Evolutionary conservation across 2,329 filamentous ascomycete genomes (phyloP).

Genomic region (Lachnellula occidentalis): DNA sequence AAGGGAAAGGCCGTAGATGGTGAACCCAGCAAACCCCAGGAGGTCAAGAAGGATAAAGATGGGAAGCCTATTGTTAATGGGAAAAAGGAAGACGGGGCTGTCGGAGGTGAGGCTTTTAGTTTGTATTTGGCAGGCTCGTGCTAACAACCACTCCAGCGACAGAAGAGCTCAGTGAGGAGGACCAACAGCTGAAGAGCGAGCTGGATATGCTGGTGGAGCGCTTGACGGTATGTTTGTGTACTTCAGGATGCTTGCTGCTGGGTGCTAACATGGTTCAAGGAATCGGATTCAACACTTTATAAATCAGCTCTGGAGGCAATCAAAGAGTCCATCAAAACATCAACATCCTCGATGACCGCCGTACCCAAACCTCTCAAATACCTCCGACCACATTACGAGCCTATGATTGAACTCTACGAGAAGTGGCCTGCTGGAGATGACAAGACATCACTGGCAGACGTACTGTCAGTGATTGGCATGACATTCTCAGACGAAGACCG

Average conservation of each 20-base stretch:
- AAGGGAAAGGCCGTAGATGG: slow-evolving; percentile 82
- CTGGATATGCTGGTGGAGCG: slow-evolving; percentile 97
- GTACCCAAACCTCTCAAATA: slow-evolving; percentile 99
- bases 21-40: slow-evolving; percentile 55
- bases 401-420: slow-evolving; percentile 80
- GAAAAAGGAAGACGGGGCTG: slow-evolving; percentile 63
- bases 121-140: slow-evolving; percentile 10
- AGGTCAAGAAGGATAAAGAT: slow-evolving; percentile 59
- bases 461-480: slow-evolving; percentile 96
- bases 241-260: background rate
- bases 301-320: slow-evolving; percentile 90
- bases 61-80: slow-evolving; percentile 66
- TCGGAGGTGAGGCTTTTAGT: slow-evolving; percentile 33
- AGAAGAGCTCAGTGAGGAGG: slow-evolving; percentile 96
- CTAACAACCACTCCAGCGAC: slow-evolving; percentile 38
- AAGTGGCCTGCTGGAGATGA: slow-evolving; percentile 79
- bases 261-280: slow-evolving; percentile 46
- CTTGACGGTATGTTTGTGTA: slow-evolving; percentile 60
- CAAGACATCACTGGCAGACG: slow-evolving; percentile 88
- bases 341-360: slow-evolving; percentile 98
- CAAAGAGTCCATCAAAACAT: slow-evolving; percentile 98
- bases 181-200: slow-evolving; percentile 96
- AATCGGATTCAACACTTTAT: slow-evolving; percentile 81
- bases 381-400: slow-evolving; percentile 91
- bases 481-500: slow-evolving; percentile 96